phyloP scores from a whole-genome alignment of 2,329 filamentous ascomycete species.

The Lasiodiplodia sp. region DNA sequence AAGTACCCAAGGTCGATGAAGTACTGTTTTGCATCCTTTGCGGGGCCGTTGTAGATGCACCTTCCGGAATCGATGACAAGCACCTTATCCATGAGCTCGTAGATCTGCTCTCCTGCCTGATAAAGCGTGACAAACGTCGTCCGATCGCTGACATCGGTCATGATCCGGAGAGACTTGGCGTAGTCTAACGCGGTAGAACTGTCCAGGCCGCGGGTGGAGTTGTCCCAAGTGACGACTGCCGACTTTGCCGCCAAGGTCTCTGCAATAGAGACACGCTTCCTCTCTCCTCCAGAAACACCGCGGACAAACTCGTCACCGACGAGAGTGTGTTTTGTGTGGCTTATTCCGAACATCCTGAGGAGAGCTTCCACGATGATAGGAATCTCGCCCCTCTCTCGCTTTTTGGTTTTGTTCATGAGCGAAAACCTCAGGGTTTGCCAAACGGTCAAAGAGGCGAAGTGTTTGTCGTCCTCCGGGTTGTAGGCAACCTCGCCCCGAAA shows the following conservation, averaged over 20 bases:
- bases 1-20: constrained; percentile 71
- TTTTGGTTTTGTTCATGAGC: constrained; percentile 76
- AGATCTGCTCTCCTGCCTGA: constrained; percentile 74
- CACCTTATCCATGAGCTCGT: constrained; percentile 80
- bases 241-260: constrained; percentile 77
- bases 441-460: constrained; percentile 77
- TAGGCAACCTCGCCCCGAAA: constrained; percentile 81
- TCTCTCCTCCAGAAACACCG: constrained; percentile 80
- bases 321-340: constrained; percentile 75
- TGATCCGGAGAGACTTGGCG: constrained; percentile 58
- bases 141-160: constrained; percentile 57
- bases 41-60: constrained; percentile 71
- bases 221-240: constrained; percentile 80
- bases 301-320: constrained; percentile 77
- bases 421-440: constrained; percentile 81
- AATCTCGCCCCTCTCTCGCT: constrained; percentile 68
- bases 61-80: constrained; percentile 77
- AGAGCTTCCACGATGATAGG: constrained; percentile 73
- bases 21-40: constrained; percentile 67
- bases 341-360: constrained; percentile 79
- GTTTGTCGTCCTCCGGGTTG: constrained; percentile 78
- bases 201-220: constrained; percentile 48
- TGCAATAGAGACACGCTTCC: constrained; percentile 80
- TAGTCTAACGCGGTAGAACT: constrained; percentile 61
- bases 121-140: constrained; percentile 67